Evolutionary conservation across 2,329 filamentous ascomycete species (phyloP).

Genomic region (Venturia aucupariae): DNA sequence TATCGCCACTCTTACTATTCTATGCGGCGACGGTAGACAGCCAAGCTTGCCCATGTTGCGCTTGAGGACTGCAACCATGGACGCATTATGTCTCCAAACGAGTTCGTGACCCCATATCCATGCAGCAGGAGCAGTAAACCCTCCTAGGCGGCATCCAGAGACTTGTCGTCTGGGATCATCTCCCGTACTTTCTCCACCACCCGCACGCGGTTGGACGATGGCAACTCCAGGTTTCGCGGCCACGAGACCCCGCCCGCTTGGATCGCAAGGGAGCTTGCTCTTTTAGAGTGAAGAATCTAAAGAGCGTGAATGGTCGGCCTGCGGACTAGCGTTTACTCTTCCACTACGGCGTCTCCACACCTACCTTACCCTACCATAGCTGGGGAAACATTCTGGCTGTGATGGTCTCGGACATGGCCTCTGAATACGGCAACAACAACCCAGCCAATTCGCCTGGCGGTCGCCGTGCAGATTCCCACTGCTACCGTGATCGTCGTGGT

Average conservation of each 20-base stretch:
- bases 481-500: neutral
- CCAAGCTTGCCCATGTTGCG: neutral
- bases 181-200: neutral
- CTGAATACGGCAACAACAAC: neutral
- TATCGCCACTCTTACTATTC: neutral
- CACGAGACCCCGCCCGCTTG: neutral
- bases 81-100: neutral
- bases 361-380: neutral
- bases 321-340: neutral
- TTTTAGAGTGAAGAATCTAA: neutral
- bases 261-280: neutral
- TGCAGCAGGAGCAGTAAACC: neutral
- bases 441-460: neutral
- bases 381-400: neutral
- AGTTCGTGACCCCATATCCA: neutral
- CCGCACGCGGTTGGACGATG: neutral
- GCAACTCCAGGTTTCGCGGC: neutral
- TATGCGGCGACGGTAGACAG: neutral
- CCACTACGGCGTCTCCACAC: neutral
- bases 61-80: conserved; percentile 4
- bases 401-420: neutral
- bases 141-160: neutral
- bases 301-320: neutral
- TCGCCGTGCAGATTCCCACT: neutral
- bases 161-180: neutral